phyloP scores from a whole-genome alignment of 2,329 filamentous ascomycete species.

The Phoma sp. region DNA sequence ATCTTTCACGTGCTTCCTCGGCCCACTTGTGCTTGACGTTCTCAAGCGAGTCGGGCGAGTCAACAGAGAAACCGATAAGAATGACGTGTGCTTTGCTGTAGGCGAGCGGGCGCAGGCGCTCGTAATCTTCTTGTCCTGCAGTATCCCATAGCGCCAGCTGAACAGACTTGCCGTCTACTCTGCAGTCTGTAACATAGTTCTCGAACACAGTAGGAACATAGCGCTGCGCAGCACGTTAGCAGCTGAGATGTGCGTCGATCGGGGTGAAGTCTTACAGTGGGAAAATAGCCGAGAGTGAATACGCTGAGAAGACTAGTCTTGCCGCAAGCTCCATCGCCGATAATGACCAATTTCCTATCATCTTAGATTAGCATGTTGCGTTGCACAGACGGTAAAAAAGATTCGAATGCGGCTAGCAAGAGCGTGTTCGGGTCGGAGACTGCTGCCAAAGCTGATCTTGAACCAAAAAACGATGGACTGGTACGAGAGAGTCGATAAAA shows the following conservation, averaged over 20 bases:
- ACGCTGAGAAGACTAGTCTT: slow-evolving; percentile 98
- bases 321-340: slow-evolving; percentile 95
- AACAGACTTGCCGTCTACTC: slow-evolving; percentile 98
- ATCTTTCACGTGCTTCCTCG: slow-evolving; percentile 91
- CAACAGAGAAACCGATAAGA: slow-evolving; percentile 92
- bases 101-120: slow-evolving; percentile 88
- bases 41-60: slow-evolving; percentile 93
- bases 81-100: slow-evolving; percentile 98
- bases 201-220: slow-evolving; percentile 88
- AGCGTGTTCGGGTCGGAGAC: slow-evolving; percentile 14
- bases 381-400: slow-evolving; percentile 12
- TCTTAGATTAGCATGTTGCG: slow-evolving; percentile 34
- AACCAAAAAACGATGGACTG: slow-evolving; percentile 24
- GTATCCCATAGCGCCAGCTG: slow-evolving; percentile 99
- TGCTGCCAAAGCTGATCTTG: slow-evolving; percentile 12
- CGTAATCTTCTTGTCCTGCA: slow-evolving; percentile 99
- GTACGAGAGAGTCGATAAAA: slow-evolving; percentile 42
- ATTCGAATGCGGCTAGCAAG: slow-evolving; percentile 18
- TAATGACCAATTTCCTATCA: slow-evolving; percentile 90
- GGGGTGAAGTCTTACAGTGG: slow-evolving; percentile 70
- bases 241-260: slow-evolving; percentile 21
- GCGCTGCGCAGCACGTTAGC: slow-evolving; percentile 39
- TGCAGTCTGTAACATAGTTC: slow-evolving; percentile 98
- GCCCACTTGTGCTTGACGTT: slow-evolving; percentile 99
- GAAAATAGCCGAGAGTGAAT: slow-evolving; percentile 97